These are phyloP conservation scores for Moesziomyces sp. DNA, from an alignment of 1,284 basidiomycete species.

Conservation along the genomic window DNA sequence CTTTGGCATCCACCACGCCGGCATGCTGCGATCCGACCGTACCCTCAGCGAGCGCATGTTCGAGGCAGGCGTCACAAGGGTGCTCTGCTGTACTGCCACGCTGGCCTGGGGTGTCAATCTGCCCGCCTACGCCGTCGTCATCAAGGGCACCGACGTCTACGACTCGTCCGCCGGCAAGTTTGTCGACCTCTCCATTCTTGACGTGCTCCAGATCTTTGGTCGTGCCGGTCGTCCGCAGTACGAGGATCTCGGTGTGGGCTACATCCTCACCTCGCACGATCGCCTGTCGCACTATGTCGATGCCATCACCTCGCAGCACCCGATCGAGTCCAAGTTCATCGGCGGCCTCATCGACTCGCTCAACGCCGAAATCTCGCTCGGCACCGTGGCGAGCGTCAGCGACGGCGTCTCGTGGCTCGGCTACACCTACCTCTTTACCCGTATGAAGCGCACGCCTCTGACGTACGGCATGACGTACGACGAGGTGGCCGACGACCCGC, in stretches of 20 bases:
- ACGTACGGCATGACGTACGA: slow-evolving; percentile 86
- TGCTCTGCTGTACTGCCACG: slow-evolving; percentile 97
- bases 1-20: slow-evolving; percentile 97
- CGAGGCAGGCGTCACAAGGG: slow-evolving; percentile 87
- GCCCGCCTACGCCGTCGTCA: slow-evolving; percentile 94
- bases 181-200: slow-evolving; percentile 91
- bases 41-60: slow-evolving; percentile 98
- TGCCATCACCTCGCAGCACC: slow-evolving; percentile 86
- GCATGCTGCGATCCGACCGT: slow-evolving; percentile 93
- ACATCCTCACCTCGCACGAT: slow-evolving; percentile 93
- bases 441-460: slow-evolving; percentile 92
- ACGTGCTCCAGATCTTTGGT: slow-evolving; percentile 95
- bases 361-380: slow-evolving; percentile 94
- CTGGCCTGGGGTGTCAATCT: slow-evolving; percentile 99
- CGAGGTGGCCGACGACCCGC: slow-evolving; percentile 79
- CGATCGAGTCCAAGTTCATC: slow-evolving; percentile 92
- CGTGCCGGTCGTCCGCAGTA: slow-evolving; percentile 96
- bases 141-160: slow-evolving; percentile 98
- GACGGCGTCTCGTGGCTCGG: slow-evolving; percentile 96
- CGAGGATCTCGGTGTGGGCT: slow-evolving; percentile 94
- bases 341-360: slow-evolving; percentile 88
- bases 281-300: slow-evolving; percentile 93
- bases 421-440: slow-evolving; percentile 95
- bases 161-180: slow-evolving; percentile 72
- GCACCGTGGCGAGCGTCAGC: slow-evolving; percentile 86